Conservation (phyloP, 2,329 filamentous ascomycete species). For the Scortechinia acanthostroma region DNA sequence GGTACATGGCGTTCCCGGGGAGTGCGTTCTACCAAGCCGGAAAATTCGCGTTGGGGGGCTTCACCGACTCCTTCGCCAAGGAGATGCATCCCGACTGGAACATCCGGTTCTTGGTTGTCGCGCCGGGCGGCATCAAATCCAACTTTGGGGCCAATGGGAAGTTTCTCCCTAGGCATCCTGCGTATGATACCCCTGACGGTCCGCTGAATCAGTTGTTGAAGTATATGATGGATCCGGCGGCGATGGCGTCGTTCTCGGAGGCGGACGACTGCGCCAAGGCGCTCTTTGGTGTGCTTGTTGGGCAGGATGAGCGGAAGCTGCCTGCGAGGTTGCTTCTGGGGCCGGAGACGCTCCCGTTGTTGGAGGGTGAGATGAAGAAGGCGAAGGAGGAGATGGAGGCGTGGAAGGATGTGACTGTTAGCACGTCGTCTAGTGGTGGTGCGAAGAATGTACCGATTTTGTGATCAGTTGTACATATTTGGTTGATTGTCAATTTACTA, state of each 20-base stretch:
- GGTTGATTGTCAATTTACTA: no score
- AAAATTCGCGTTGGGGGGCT: slow-evolving; percentile 37
- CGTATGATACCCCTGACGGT: not conserved
- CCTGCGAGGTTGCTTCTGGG: not conserved
- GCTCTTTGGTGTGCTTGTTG: not conserved
- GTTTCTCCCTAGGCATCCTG: not conserved
- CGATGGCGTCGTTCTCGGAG: no score
- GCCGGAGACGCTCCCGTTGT: not conserved
- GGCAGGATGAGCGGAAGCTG: not conserved
- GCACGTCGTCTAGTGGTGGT: no score
- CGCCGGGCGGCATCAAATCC: not conserved
- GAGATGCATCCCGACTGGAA: slow-evolving; percentile 33
- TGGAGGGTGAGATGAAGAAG: not conserved
- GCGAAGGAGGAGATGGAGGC: not conserved
- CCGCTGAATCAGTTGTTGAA: not conserved
- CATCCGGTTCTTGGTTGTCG: slow-evolving; percentile 10
- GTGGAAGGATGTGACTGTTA: slow-evolving; percentile 1
- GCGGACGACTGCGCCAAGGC: not conserved
- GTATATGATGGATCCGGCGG: not conserved
- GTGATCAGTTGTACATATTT: no score
- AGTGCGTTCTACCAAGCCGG: slow-evolving; percentile 25
- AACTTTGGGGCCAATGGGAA: not conserved
- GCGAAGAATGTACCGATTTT: no score
- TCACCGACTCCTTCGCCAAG: slow-evolving; percentile 32
- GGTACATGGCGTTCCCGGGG: slow-evolving; percentile 21